Conservation (phyloP, 495 filamentous ascomycete species). For the Xylaria castorea region DNA sequence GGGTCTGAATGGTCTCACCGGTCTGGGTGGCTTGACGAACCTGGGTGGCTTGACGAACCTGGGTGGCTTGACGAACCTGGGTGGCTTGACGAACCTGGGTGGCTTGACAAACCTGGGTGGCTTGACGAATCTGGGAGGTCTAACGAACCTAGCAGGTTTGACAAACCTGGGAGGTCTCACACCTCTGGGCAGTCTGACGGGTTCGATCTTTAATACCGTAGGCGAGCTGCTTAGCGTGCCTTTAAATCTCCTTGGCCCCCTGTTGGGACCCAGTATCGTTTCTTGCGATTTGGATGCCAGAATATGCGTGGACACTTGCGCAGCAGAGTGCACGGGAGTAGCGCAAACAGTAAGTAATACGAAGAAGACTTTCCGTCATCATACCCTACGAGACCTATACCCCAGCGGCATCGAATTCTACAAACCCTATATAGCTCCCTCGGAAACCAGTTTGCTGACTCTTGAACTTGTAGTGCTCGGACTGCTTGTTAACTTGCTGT, state of each 20-base stretch:
- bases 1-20: neutral
- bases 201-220: neutral
- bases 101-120: neutral
- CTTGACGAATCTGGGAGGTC: neutral
- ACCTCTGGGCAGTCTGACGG: neutral
- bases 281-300: neutral
- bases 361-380: neutral
- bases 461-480: conserved; percentile 6
- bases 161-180: neutral
- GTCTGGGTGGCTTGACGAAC: too few species aligned
- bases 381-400: neutral
- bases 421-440: neutral
- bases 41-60: neutral
- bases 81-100: neutral
- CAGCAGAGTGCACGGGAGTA: neutral
- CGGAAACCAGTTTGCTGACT: conserved; percentile 4
- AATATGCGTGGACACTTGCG: neutral
- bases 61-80: neutral
- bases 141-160: neutral
- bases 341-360: conserved; percentile 7
- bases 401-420: neutral
- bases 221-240: neutral
- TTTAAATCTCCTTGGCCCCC: neutral
- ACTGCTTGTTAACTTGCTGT: conserved; percentile 22
- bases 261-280: neutral